These are phyloP conservation scores for Mollisiaceae sp. DNA, from an alignment of 2,329 filamentous ascomycete genomes.

Conservation along the genomic window DNA sequence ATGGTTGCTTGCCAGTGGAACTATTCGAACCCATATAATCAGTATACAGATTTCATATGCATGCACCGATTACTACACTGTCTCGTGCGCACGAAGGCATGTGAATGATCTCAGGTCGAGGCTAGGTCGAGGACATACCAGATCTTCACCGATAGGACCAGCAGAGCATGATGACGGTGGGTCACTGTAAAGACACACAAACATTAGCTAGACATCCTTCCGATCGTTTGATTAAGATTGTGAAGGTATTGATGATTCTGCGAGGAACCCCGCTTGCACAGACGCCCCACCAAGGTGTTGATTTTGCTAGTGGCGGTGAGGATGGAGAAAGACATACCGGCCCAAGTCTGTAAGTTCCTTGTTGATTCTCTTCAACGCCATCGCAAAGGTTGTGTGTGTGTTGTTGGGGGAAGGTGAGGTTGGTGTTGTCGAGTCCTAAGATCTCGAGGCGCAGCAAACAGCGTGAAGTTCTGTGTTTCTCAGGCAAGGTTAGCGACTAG, in stretches of 20 bases:
- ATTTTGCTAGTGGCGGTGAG: conserved; percentile 30
- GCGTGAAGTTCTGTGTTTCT: conserved; percentile 32
- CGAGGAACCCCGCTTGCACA: conserved; percentile 41
- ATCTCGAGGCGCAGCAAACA: conserved; percentile 37
- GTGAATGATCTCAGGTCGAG: conserved; percentile 32
- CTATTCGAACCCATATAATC: conserved; percentile 53
- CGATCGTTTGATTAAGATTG: conserved; percentile 15
- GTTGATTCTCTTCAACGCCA: conserved; percentile 94
- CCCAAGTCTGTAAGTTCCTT: conserved; percentile 91
- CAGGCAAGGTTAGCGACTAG: conserved; percentile 37
- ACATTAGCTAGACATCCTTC: conserved; percentile 32
- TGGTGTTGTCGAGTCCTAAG: conserved; percentile 31
- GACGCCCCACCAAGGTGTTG: conserved; percentile 37
- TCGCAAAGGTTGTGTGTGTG: conserved; percentile 46
- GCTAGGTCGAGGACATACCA: conserved; percentile 69
- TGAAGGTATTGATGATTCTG: conserved; percentile 43
- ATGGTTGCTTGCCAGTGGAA: conserved; percentile 99
- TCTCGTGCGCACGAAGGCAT: conserved; percentile 34
- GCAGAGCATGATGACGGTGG: conserved; percentile 98
- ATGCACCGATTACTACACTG: conserved; percentile 15
- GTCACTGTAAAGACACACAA: conserved; percentile 65
- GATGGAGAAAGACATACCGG: conserved; percentile 64
- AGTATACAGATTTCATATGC: conserved; percentile 37
- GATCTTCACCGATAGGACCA: conserved; percentile 93
- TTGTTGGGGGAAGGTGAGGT: conserved; percentile 28